Conservation (phyloP, 331 rosid species). For the Pyrus hybrid region DNA sequence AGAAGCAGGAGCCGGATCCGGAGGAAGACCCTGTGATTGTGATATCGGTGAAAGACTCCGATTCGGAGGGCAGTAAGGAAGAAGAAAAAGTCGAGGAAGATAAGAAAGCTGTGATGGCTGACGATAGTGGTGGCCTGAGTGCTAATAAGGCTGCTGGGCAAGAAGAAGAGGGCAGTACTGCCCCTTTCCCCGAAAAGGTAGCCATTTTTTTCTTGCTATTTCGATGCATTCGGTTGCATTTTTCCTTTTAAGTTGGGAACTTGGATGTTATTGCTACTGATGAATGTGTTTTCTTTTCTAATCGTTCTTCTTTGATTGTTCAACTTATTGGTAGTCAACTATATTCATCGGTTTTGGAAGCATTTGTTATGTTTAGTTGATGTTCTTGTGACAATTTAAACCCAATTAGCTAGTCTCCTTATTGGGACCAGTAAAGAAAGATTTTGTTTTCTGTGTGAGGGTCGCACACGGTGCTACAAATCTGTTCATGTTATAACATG, state of each 20-base stretch:
- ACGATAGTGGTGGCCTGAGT: slow-evolving; percentile 86
- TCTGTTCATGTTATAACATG: too few species aligned
- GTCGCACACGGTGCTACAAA: not conserved
- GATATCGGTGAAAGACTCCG: slow-evolving; percentile 45
- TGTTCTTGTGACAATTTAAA: not conserved
- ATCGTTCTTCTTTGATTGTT: not conserved
- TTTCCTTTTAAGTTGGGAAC: not conserved
- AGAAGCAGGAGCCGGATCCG: slow-evolving; percentile 22
- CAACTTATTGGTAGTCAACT: not conserved
- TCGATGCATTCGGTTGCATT: not conserved
- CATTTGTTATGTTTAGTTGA: not conserved
- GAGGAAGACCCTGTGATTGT: slow-evolving; percentile 43
- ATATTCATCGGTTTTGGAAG: not conserved
- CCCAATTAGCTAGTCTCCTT: not conserved
- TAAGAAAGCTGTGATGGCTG: slow-evolving; percentile 58
- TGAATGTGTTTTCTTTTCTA: not conserved
- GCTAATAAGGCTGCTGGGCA: slow-evolving; percentile 72
- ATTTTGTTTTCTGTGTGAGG: not conserved
- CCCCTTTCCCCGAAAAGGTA: slow-evolving; percentile 95
- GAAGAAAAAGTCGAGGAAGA: slow-evolving; percentile 11
- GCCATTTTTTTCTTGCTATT: not conserved
- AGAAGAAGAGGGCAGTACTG: slow-evolving; percentile 75
- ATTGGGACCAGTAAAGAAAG: not conserved
- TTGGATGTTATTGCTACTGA: not conserved
- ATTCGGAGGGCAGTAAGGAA: slow-evolving; percentile 7